Conservation (phyloP, 345 rosid genomes). For the Salix dunnii region DNA sequence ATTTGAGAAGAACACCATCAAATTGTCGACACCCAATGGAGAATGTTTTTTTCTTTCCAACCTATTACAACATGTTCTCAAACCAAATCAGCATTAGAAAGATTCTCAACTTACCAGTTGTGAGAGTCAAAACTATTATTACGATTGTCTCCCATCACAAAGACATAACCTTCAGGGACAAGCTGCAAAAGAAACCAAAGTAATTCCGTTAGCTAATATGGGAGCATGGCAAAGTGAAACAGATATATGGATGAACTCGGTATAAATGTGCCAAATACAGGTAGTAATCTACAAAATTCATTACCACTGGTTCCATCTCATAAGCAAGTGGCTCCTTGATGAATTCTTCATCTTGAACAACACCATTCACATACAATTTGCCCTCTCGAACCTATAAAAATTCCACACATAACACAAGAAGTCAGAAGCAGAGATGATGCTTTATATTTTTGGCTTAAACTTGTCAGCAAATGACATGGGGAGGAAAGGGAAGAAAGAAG, state of each 20-base stretch:
- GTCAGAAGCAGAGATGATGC: neutral
- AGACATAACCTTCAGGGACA: constrained; percentile 81
- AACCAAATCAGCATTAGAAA: neutral
- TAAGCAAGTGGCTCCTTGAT: constrained; percentile 69
- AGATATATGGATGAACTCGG: neutral
- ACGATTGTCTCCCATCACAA: constrained; percentile 92
- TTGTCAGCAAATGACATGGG: neutral
- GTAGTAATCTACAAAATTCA: neutral
- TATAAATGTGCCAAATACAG: neutral
- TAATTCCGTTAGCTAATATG: neutral
- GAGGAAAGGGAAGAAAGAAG: neutral
- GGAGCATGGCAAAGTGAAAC: neutral
- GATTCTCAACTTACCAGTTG: constrained; percentile 55
- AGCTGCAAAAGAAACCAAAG: constrained; percentile 36
- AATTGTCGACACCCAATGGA: neutral
- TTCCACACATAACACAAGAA: neutral
- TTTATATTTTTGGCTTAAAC: no score
- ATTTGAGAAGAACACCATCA: neutral
- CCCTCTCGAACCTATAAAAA: constrained; percentile 59
- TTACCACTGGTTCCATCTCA: constrained; percentile 71
- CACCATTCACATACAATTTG: constrained; percentile 65
- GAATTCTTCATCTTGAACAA: constrained; percentile 58
- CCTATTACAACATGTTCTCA: neutral
- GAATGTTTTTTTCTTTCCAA: neutral
- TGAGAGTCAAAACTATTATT: constrained; percentile 91